Evolutionary conservation across 228 moss, liverwort and hornwort species (phyloP), one percentile per base, ranked within the genome.

Genomic region (Sphagnum fallax): DNA sequence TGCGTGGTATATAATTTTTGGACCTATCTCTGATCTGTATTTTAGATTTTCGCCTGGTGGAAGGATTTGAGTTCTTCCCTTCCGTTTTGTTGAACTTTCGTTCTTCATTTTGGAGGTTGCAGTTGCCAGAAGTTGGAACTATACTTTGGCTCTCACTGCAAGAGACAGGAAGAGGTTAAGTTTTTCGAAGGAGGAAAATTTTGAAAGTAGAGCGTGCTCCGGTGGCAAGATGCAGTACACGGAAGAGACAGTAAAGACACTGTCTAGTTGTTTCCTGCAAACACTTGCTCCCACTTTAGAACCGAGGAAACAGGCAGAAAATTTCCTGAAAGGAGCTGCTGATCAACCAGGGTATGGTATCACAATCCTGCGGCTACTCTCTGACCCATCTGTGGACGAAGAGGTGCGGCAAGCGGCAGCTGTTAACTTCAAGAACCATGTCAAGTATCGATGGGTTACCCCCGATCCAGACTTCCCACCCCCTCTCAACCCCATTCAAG

Each of bases 361-460:
- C 83, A 89, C 88, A 55, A 83, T 97, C 63, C 76, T 91, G 75
- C 89, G 80, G 55, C 84, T 97, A 10, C 75, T 97, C 68, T 91
- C 93, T 7, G 91, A 91, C 77, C 81, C 76, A 15, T 71, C 86
- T 8, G 96, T 91, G 48, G 91, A 88, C 50, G 96, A 93, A 72
- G 87, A 87, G 65, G 91, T 97, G 14, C 67, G 90, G 62, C 96
- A 91, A 67, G 88, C 93, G 6, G 93, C 93, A 53, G 96, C 93
- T 69, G 96, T 97, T 59, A 97, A 93, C 79, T 97, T 97, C 79
- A 97, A 97, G 88, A 97, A 97, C 78, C 85, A 93, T 65, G 80
- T 90, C n/a, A 93, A 91, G 87, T 86, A 86, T 67, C 91, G 85
- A 62, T 97, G 96, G 96, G 82, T 71, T 1, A 73, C 83, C 4